Conservation (phyloP, 345 rosid species). For the Gynandropsis gynandra region DNA sequence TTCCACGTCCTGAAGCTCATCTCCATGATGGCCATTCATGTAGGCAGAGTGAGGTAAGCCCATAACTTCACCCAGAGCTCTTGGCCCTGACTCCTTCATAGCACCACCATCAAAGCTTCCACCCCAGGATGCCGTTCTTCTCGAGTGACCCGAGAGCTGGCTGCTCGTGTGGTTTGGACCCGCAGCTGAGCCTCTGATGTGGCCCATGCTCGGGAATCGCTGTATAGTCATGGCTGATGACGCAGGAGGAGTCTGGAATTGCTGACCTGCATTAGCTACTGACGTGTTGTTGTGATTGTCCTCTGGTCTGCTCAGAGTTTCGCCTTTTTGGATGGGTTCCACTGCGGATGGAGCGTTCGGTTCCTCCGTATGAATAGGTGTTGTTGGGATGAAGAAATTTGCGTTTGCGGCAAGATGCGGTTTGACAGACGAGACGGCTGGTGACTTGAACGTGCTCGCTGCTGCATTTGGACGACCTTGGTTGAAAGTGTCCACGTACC, state of each 20-base stretch:
- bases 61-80: neutral
- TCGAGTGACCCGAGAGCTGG: constrained; percentile 25
- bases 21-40: neutral
- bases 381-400: constrained; percentile 60
- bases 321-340: constrained; percentile 16
- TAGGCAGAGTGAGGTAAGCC: neutral
- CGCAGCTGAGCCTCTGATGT: constrained; percentile 30
- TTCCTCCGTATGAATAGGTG: constrained; percentile 36
- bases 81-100: neutral
- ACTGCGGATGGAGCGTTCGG: constrained; percentile 36
- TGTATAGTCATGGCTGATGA: constrained; percentile 32
- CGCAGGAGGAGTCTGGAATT: constrained; percentile 22
- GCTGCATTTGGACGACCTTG: constrained; percentile 47
- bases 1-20: constrained; percentile 1
- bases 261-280: constrained; percentile 18
- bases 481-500: constrained; percentile 85
- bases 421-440: constrained; percentile 46
- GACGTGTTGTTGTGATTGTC: constrained; percentile 33
- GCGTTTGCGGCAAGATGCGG: constrained; percentile 44
- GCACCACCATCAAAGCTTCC: neutral
- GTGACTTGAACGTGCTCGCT: constrained; percentile 48
- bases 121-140: constrained; percentile 58
- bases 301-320: neutral
- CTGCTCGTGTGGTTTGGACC: constrained; percentile 15
- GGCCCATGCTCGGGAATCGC: constrained; percentile 51